A percentile compares a stretch with the other conserved stretches of the same genome.
These are phyloP conservation scores for Cystoisospora suis DNA, from an alignment of 169 alveolate species.

Conservation along the genomic window DNA sequence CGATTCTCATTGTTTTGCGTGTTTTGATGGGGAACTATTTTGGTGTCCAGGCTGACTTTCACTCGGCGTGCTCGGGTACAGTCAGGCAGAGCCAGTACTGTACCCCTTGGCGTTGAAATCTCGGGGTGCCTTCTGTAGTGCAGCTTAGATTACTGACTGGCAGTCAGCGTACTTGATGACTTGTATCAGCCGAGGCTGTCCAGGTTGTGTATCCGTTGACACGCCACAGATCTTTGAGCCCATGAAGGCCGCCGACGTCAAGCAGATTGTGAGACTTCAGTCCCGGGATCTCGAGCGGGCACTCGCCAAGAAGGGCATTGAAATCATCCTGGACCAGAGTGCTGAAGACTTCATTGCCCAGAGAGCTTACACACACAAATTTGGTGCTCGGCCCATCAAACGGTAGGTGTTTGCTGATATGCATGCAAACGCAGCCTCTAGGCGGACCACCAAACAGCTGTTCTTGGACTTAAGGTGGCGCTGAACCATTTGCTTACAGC, in stretches of 20 bases:
- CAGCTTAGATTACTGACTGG: not conserved
- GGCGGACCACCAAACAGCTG: not conserved
- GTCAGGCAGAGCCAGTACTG: not conserved
- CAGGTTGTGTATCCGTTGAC: not conserved
- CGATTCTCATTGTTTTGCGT: too few relatives aligned
- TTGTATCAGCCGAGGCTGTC: not conserved
- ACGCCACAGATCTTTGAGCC: conserved; percentile 50
- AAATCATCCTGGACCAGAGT: not conserved
- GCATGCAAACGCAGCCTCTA: not conserved
- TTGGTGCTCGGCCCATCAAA: conserved; percentile 43
- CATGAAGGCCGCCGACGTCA: conserved; percentile 21
- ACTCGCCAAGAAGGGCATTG: not conserved
- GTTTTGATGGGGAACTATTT: too few relatives aligned
- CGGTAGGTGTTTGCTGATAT: not conserved
- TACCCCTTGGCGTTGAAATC: not conserved
- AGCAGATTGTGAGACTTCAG: conserved; percentile 4
- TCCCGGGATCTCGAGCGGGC: not conserved
- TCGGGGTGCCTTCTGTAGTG: not conserved
- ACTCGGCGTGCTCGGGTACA: not conserved
- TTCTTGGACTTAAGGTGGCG: not conserved
- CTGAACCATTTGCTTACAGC: not conserved
- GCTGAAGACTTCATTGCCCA: conserved; percentile 42
- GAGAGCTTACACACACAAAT: conserved; percentile 39
- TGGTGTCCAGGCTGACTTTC: too few relatives aligned
- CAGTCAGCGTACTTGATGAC: not conserved